phyloP scores from a whole-genome alignment of 2,329 filamentous ascomycete genomes.

The Pseudogymnoascus sp. region DNA sequence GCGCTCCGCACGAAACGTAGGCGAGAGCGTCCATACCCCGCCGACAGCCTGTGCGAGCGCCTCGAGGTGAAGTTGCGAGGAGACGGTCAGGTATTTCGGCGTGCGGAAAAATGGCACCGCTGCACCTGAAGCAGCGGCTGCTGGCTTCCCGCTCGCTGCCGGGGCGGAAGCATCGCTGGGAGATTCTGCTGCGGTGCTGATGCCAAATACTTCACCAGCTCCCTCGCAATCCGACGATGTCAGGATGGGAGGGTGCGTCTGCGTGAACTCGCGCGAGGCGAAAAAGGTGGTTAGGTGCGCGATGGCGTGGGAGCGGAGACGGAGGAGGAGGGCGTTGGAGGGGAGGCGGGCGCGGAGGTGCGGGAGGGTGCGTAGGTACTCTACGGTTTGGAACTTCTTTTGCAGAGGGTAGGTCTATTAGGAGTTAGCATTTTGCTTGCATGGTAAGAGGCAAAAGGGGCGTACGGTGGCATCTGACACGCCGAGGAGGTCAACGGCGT shows the following conservation, averaged over 20 bases:
- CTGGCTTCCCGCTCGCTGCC: slow-evolving; percentile 22
- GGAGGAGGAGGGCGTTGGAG: slow-evolving; percentile 70
- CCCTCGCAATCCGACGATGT: slow-evolving; percentile 97
- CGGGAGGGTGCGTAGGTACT: slow-evolving; percentile 81
- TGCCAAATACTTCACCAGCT: slow-evolving; percentile 83
- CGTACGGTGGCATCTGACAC: slow-evolving; percentile 71
- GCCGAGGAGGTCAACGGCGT: slow-evolving; percentile 63
- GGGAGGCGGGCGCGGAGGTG: slow-evolving; percentile 80
- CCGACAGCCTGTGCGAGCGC: slow-evolving; percentile 81
- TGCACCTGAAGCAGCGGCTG: slow-evolving; percentile 32
- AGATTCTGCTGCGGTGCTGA: slow-evolving; percentile 39
- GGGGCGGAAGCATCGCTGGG: slow-evolving; percentile 22
- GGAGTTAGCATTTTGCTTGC: slow-evolving; percentile 1
- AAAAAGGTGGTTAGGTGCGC: slow-evolving; percentile 71
- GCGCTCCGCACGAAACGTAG: slow-evolving; percentile 86
- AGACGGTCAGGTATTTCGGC: slow-evolving; percentile 93
- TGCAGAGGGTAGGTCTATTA: slow-evolving; percentile 81
- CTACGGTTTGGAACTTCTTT: slow-evolving; percentile 88
- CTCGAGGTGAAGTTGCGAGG: slow-evolving; percentile 88
- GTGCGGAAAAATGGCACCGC: slow-evolving; percentile 64
- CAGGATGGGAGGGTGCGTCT: slow-evolving; percentile 88
- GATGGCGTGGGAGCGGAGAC: slow-evolving; percentile 75
- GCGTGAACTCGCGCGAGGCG: slow-evolving; percentile 59
- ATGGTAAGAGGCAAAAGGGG: slow-evolving; percentile 14
- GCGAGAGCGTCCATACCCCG: slow-evolving; percentile 88